Evolutionary conservation across 2,329 filamentous ascomycete species (phyloP).

Genomic region (Aphanocladium album): DNA sequence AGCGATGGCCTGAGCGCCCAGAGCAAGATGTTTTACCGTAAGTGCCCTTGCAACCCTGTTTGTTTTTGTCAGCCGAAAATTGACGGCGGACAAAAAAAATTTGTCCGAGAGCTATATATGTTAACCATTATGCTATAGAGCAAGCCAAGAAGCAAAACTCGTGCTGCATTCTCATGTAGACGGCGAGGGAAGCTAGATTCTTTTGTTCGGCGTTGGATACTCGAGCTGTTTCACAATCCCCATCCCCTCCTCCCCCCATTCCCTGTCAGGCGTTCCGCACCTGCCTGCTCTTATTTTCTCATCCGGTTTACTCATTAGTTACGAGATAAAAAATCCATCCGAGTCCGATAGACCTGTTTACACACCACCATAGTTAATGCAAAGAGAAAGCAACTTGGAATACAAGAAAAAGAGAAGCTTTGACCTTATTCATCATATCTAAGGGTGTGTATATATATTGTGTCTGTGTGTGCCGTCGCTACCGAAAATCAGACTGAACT

Average conservation of each 20-base stretch:
- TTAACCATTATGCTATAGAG: conserved; percentile 29
- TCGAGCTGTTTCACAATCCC: conserved; percentile 1
- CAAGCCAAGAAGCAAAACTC: conserved; percentile 78
- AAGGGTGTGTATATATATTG: neutral
- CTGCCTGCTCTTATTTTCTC: neutral
- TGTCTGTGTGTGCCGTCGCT: conserved; percentile 8
- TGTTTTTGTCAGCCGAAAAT: neutral
- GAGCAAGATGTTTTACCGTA: conserved; percentile 98
- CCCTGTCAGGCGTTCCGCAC: neutral
- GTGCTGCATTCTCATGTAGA: conserved; percentile 66
- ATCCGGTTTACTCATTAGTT: neutral
- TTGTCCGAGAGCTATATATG: neutral
- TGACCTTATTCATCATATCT: neutral
- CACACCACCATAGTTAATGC: neutral
- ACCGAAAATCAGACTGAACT: neutral
- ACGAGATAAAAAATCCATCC: neutral
- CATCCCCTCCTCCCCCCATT: neutral
- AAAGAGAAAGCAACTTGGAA: neutral
- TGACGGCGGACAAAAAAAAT: neutral
- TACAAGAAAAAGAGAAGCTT: neutral
- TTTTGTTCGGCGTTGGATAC: conserved; percentile 25
- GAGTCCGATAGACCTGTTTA: conserved; percentile 5
- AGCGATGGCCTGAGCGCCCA: conserved; percentile 83
- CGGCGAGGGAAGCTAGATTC: neutral
- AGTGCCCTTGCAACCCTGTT: conserved; percentile 23